Percentiles rank a stretch among this genome's conserved stretches.
Conservation (phyloP, 108 stramenopile species). For the Discostella stelligeroides region DNA sequence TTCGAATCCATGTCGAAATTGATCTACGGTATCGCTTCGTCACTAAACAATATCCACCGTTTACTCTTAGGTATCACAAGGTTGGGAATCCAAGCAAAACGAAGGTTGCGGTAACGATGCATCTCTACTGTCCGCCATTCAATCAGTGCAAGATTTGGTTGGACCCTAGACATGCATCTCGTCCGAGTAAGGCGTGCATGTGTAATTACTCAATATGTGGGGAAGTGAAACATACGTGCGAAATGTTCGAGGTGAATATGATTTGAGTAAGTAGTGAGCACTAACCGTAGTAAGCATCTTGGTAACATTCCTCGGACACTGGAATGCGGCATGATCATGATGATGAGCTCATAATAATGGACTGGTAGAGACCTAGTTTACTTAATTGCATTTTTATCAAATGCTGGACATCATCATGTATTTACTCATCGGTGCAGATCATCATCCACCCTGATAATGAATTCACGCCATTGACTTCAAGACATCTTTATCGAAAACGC, state of each 20-base stretch:
- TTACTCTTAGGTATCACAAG: conserved; percentile 78
- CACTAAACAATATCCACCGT: neutral
- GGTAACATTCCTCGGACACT: too few species aligned
- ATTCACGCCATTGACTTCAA: conserved; percentile 33
- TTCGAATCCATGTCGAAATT: neutral
- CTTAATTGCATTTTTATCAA: too few species aligned
- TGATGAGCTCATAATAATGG: too few species aligned
- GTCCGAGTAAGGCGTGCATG: conserved; percentile 36
- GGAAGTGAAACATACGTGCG: conserved; percentile 21
- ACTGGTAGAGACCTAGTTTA: too few species aligned
- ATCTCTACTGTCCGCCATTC: conserved; percentile 91
- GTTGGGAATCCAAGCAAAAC: conserved; percentile 62
- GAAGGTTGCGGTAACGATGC: conserved; percentile 73
- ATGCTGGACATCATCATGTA: too few species aligned
- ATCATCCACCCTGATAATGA: too few species aligned
- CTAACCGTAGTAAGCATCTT: too few species aligned
- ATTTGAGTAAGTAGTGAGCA: too few species aligned
- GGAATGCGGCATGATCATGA: too few species aligned
- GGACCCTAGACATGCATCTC: conserved; percentile 39
- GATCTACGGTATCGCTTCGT: neutral
- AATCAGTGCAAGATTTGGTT: conserved; percentile 75
- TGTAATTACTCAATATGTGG: conserved; percentile 56
- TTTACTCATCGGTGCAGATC: too few species aligned
- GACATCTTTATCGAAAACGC: conserved; percentile 36
- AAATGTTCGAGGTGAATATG: conserved; percentile 30